A percentile compares a stretch with the other conserved stretches of the same genome.
These are phyloP conservation scores for Epichloe glyceriae DNA, from an alignment of 2,329 filamentous ascomycete species.

Conservation along the genomic window DNA sequence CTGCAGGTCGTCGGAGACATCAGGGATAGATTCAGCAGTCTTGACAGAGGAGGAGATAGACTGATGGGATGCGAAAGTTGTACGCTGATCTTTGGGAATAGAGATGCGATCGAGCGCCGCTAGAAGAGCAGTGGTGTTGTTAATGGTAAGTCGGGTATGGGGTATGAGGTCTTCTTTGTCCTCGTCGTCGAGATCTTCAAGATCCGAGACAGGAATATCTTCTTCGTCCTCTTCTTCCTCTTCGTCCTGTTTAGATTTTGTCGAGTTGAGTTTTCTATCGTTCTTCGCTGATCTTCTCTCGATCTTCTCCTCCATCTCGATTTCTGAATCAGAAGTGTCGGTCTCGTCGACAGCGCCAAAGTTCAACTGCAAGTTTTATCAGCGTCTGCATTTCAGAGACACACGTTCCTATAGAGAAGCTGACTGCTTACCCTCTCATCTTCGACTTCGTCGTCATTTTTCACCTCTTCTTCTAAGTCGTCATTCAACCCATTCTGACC, in stretches of 20 bases:
- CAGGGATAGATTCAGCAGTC: slow-evolving; percentile 54
- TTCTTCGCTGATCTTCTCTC: slow-evolving; percentile 14
- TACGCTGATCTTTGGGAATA: slow-evolving; percentile 50
- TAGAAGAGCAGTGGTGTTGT: slow-evolving; percentile 82
- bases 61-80: slow-evolving; percentile 76
- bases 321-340: slow-evolving; percentile 53
- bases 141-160: slow-evolving; percentile 89
- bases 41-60: slow-evolving; percentile 54
- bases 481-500: slow-evolving; percentile 9
- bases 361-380: slow-evolving; percentile 29
- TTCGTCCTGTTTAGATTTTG: slow-evolving; percentile 16
- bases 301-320: slow-evolving; percentile 65
- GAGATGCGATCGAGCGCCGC: slow-evolving; percentile 66
- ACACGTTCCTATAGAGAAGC: not conserved
- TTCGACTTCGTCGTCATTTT: slow-evolving; percentile 22
- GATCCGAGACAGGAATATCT: slow-evolving; percentile 80
- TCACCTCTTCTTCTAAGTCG: slow-evolving; percentile 22
- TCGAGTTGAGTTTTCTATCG: slow-evolving; percentile 9
- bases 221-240: slow-evolving; percentile 59
- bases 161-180: slow-evolving; percentile 80
- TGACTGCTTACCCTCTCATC: slow-evolving; percentile 15
- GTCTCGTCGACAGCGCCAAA: slow-evolving; percentile 46
- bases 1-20: slow-evolving; percentile 82
- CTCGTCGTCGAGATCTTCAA: slow-evolving; percentile 63
- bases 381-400: not conserved